Evolutionary conservation across 352 stramenopile genomes (phyloP).

Genomic region (Globisporangium orthogonon): DNA sequence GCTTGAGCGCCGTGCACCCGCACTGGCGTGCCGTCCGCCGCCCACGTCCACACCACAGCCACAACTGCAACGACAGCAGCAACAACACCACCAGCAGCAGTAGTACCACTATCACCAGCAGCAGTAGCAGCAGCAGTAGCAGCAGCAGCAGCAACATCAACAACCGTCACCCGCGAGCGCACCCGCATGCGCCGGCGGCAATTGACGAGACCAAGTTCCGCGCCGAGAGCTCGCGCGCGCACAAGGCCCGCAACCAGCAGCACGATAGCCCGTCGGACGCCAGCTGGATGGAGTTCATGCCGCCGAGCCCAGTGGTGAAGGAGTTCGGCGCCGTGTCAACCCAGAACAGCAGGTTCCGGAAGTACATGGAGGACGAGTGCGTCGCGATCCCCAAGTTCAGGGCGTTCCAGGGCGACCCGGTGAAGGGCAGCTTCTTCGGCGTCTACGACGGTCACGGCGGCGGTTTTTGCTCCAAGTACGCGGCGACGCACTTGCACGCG

Average conservation of each 20-base stretch:
- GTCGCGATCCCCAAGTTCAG: constrained; percentile 64
- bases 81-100: too few relatives aligned
- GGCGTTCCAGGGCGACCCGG: constrained; percentile 48
- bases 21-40: constrained; percentile 11
- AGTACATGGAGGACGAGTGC: constrained; percentile 83
- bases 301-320: constrained; percentile 37
- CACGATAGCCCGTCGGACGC: constrained; percentile 12
- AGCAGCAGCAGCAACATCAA: background rate
- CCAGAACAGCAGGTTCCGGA: constrained; percentile 74
- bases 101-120: too few relatives aligned
- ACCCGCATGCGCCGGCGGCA: background rate
- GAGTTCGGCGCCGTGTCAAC: constrained; percentile 72
- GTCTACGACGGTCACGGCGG: constrained; percentile 82
- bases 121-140: too few relatives aligned
- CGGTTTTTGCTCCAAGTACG: constrained; percentile 77
- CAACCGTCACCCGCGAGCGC: background rate
- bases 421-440: constrained; percentile 73
- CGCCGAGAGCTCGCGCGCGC: constrained; percentile 6
- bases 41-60: background rate
- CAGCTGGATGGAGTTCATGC: constrained; percentile 19
- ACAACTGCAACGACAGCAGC: background rate
- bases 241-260: constrained; percentile 3
- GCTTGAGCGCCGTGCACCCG: background rate
- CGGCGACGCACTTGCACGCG: constrained; percentile 59
- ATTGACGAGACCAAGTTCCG: constrained; percentile 10